Evolutionary conservation across 345 rosid species (phyloP), one percentile per base, ranked within the genome.

Genomic region (Moringa oleifera): DNA sequence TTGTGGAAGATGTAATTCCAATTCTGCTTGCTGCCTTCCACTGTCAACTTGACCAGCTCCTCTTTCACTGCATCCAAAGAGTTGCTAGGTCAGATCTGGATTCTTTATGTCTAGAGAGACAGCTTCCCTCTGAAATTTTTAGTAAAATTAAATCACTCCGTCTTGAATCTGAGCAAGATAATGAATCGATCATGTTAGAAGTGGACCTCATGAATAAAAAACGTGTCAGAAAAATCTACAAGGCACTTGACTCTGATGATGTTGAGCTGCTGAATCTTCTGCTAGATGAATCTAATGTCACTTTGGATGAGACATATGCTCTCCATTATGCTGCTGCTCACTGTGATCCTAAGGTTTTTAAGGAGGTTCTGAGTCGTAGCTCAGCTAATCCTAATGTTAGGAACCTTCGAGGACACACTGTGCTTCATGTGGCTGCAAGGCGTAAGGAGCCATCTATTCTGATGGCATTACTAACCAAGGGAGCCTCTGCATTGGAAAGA

Each of bases 391-490:
- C 79, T 60, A 73, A 77, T 55, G 80, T 68, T 64, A 73, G 24
- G 62, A 65, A 77, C 51, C 58, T 66, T 0, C 59, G 80, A 18
- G 87, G 87, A 12, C 61, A 57, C 65, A 66, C 79, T 0, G 80
- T 64, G 17, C 87, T 82, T 66, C 87, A 82, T 23, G 70, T 79
- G 6, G 87, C 84, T 57, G 80, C 84, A 0, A 75, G 78, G 75
- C 67, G 80, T 1, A 82, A 69, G 60, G 65, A 22, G 20, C 82
- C 80, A 1, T 66, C 72, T 0, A 57, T 80, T 25, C 55, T 82
- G 8, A 12, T 75, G 45, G 58, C 80, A 4, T 61, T 82, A 59
- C 62, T 82, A 53, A 15, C 47, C 12, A 75, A 67, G 47, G 84
- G 84, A 37, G 82, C 79, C 22, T 10, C 25, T 19, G 75, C 69